Evolutionary conservation across 768 basidiomycete species (phyloP).

Genomic region (Rhizopogon vinicolor): DNA sequence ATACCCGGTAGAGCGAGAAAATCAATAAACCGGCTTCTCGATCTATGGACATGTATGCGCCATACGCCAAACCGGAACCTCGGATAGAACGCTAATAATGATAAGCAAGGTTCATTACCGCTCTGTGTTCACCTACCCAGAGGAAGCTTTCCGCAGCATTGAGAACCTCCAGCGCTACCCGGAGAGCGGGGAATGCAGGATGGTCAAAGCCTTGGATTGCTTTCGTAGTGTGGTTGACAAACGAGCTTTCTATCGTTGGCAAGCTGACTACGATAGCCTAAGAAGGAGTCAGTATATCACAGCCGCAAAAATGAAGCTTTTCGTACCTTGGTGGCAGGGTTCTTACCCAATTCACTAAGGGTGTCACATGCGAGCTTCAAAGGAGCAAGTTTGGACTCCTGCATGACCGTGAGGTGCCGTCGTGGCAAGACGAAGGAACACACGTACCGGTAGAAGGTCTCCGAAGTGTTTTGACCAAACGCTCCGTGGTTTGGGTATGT

Average conservation of each 20-base stretch:
- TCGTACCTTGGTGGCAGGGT: slow-evolving; percentile 65
- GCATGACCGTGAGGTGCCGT: slow-evolving; percentile 2
- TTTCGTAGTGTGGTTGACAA: slow-evolving; percentile 71
- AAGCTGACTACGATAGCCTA: slow-evolving; percentile 85
- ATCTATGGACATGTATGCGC: slow-evolving; percentile 73
- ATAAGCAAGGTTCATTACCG: slow-evolving; percentile 6
- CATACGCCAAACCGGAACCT: slow-evolving; percentile 92
- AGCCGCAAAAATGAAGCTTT: not conserved
- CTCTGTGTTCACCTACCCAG: slow-evolving; percentile 54
- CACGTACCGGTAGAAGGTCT: slow-evolving; percentile 52
- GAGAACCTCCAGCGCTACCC: slow-evolving; percentile 80
- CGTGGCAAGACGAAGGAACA: not conserved
- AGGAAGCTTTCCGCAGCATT: slow-evolving; percentile 94
- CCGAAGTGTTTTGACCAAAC: slow-evolving; percentile 72
- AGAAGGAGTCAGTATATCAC: slow-evolving; percentile 3
- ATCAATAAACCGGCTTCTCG: slow-evolving; percentile 72
- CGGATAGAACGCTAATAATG: slow-evolving; percentile 74
- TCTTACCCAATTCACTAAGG: slow-evolving; percentile 69
- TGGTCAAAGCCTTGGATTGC: slow-evolving; percentile 78
- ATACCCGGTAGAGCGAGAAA: slow-evolving; percentile 76
- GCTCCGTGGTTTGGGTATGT: slow-evolving; percentile 64
- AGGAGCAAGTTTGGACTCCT: slow-evolving; percentile 56
- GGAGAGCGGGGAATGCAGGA: slow-evolving; percentile 79
- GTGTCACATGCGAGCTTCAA: slow-evolving; percentile 64
- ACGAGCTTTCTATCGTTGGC: slow-evolving; percentile 93